phyloP scores from a whole-genome alignment of 1,139 yeast genomes.

The Yamadazyma dendronema region DNA sequence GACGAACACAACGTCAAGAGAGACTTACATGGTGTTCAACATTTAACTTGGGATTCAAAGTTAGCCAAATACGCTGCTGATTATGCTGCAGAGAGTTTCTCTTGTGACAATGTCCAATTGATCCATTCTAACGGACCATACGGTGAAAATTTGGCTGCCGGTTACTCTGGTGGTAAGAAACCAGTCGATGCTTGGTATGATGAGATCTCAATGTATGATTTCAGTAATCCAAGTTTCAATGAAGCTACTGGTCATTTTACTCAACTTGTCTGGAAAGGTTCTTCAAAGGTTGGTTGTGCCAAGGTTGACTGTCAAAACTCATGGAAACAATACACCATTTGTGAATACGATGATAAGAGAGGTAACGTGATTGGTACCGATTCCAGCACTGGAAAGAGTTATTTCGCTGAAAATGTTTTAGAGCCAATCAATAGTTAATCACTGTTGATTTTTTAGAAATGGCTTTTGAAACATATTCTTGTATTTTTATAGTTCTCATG shows the following conservation, averaged over 20 bases:
- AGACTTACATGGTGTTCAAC: constrained; percentile 50
- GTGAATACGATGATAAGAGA: constrained; percentile 58
- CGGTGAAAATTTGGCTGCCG: constrained; percentile 64
- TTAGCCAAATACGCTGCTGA: constrained; percentile 48
- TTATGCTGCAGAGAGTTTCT: constrained; percentile 42
- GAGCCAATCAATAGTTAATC: constrained; percentile 24
- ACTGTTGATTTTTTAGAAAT: background rate
- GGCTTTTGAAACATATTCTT: constrained; percentile 6
- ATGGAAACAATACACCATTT: constrained; percentile 61
- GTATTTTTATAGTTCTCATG: constrained; percentile 3
- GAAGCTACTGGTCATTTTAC: constrained; percentile 63
- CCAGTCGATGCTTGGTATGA: constrained; percentile 68
- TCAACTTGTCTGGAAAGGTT: constrained; percentile 63
- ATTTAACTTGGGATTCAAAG: constrained; percentile 47
- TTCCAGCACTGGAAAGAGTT: constrained; percentile 28
- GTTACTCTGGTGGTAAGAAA: constrained; percentile 43
- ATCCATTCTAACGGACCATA: constrained; percentile 51
- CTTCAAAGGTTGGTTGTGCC: constrained; percentile 63
- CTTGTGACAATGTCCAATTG: constrained; percentile 53
- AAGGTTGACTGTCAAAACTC: constrained; percentile 46
- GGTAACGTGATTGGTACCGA: constrained; percentile 55
- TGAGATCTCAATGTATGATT: constrained; percentile 55
- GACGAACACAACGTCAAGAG: constrained; percentile 52
- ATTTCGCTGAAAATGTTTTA: constrained; percentile 53
- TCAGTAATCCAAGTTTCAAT: constrained; percentile 40